Conservation (phyloP, 2,329 filamentous ascomycete genomes). For the Nemania sp. region DNA sequence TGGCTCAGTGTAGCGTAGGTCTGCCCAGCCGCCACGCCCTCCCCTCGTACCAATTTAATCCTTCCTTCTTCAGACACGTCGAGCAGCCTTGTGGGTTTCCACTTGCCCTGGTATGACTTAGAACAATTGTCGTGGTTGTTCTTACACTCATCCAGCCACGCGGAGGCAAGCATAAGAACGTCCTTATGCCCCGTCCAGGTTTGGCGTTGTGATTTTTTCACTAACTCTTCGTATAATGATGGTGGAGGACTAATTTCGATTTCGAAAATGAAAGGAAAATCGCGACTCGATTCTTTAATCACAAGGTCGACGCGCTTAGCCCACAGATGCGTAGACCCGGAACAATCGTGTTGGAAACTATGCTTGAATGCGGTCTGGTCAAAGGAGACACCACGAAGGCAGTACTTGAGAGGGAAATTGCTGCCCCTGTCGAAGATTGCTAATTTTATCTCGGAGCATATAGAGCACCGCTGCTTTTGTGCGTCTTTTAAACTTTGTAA, state of each 20-base stretch:
- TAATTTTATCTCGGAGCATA: too few relatives aligned
- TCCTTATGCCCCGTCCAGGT: constrained; percentile 11
- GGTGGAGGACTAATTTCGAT: background rate
- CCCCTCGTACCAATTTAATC: background rate
- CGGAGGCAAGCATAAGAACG: background rate
- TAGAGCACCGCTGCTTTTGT: too few relatives aligned
- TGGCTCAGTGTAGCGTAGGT: constrained; percentile 23
- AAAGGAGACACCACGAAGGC: too few relatives aligned
- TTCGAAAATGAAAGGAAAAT: background rate
- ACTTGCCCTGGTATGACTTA: background rate
- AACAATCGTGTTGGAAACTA: too few relatives aligned
- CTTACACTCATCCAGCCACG: constrained; percentile 3
- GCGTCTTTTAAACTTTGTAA: too few relatives aligned
- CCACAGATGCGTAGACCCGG: too few relatives aligned
- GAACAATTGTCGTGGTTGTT: background rate
- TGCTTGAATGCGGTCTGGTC: too few relatives aligned
- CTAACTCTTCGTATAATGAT: background rate
- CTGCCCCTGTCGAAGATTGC: too few relatives aligned
- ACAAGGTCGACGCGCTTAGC: too few relatives aligned
- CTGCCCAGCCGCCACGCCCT: background rate
- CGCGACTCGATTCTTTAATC: too few relatives aligned
- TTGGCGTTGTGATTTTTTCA: background rate
- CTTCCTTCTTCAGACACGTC: constrained; percentile 10
- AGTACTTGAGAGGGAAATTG: too few relatives aligned
- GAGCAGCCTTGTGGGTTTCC: constrained; percentile 19